Base-by-base conservation (phyloP, 768 basidiomycete genomes). In the Tricholomella constricta region DNA sequence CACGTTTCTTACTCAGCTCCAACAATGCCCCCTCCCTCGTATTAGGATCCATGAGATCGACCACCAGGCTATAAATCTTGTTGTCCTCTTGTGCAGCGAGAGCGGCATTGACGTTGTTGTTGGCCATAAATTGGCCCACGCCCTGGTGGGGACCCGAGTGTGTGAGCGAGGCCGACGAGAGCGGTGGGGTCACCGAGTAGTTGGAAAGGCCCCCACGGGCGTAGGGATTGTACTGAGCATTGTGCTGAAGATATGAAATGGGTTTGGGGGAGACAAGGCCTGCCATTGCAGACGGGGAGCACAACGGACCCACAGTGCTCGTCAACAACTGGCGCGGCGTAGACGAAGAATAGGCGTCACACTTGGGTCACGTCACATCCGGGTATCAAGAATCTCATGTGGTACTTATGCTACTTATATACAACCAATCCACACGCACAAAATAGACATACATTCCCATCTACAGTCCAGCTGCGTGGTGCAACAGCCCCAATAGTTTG, bases 1-100 rank as follows among this genome's bases (percentile, higher is more conserved):
- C 97, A 57, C 97, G 78, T 78, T 98, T 98, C 81, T 99, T 98
- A 75, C 93, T 96, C 63, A 99, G 78, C 73, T 99, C 97, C 48
- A 98, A 78, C 44, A 99, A 76, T 2, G 97, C 96, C 2, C 79
- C 80, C 67, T 99, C 97, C 56, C 96, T 81, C n/a, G 88, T 83
- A 50, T 76, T 81, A 1, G 88, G 85, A 63, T 92, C 87, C 78
- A 90, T 80, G 23, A 96, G 74, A 52, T 96, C 91, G 59, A 94
- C 85, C 54, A 98, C 94, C 47, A 98, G 80, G 10, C 79, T 76
- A 70, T 94, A 96, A 38, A 99, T 97, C 75, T 97, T 95, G 60
- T 68, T 67, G 52, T 83, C 81, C 51, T 81, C 80, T 31, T 83
- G 82, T 19, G 79, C 68, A 19, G 66, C 66, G 56, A 76, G 66